phyloP scores from a whole-genome alignment of 805 yeast species.

The Teunomyces stri region DNA sequence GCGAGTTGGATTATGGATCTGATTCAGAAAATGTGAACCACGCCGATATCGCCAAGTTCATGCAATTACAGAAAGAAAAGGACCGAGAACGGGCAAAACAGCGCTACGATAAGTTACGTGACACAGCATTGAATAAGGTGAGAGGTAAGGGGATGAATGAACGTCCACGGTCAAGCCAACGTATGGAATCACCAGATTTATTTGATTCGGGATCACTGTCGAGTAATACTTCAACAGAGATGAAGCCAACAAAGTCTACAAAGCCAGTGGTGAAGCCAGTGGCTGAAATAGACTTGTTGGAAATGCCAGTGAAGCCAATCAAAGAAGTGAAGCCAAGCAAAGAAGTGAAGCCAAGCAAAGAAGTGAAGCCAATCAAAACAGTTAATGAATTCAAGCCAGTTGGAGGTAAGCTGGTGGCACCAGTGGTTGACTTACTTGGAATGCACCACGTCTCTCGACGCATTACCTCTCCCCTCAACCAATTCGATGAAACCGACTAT shows the following conservation, averaged over 20 bases:
- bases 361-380: too few relatives aligned
- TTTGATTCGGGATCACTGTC: too few relatives aligned
- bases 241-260: not conserved
- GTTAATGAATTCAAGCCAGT: too few relatives aligned
- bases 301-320: too few relatives aligned
- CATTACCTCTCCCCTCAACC: slow-evolving; percentile 27
- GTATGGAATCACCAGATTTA: too few relatives aligned
- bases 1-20: slow-evolving; percentile 41
- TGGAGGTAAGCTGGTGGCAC: too few relatives aligned
- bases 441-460: slow-evolving; percentile 11
- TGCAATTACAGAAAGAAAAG: slow-evolving; percentile 35
- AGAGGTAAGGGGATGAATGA: not conserved
- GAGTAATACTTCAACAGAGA: too few relatives aligned
- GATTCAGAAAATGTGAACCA: slow-evolving; percentile 47
- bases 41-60: slow-evolving; percentile 39
- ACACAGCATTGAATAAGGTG: slow-evolving; percentile 12
- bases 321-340: too few relatives aligned
- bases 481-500: slow-evolving; percentile 42
- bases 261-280: not conserved
- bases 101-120: slow-evolving; percentile 18
- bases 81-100: slow-evolving; percentile 33
- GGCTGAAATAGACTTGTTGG: too few relatives aligned
- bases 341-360: too few relatives aligned
- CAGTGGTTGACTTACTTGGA: slow-evolving; percentile 24
- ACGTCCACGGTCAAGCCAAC: too few relatives aligned